Evolutionary conservation across 1,139 yeast species (phyloP), one percentile per base, ranked within the genome.

Genomic region (Meyerozyma smithsonii): DNA sequence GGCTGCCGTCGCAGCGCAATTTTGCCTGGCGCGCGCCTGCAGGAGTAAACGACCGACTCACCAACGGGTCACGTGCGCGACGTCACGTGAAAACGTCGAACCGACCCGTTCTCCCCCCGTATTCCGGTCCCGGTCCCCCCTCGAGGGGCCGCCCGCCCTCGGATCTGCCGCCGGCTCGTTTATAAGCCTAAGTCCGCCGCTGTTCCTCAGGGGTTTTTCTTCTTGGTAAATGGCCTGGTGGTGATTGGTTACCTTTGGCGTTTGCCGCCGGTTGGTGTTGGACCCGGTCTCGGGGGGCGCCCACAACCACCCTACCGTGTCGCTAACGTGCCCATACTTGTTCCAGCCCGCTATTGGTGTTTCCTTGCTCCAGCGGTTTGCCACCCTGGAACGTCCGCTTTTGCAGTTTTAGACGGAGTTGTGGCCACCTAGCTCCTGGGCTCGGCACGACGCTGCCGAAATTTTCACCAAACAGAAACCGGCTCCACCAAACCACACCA

Each of bases 381-480:
- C 2, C 12, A 11, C n/a, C n/a, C 5, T 23, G 5, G 5, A 2
- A 11, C 6, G 10, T 5, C 12, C 25, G 3, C 2, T 23, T 6
- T 12, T 6, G 4, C 12, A 4, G 10, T 12, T 4, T 23, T 23
- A 6, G 11, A 6, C 5, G 28, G 11, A 10, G 28, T 26, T 14
- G 10, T 4, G 30, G 16, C 30, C 12, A n/a, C 17, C 12, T 25
- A 25, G 34, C 25, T 23, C 14, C 34, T 18, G 26, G 19, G 32
- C 25, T 17, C 28, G 32, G 40, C 42, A 37, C 46, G 44, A 30
- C 43, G 40, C 40, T 36, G 36, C 34, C 39, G 42, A 43, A 44
- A 39, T 44, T 42, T 44, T 42, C 47, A 44, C 43, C 45, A 39
- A n/a, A n/a, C n/a, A n/a, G n/a, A n/a, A n/a, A n/a, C n/a, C n/a